Conservation (phyloP, 768 basidiomycete species). For the Boletus subcaerulescens region DNA sequence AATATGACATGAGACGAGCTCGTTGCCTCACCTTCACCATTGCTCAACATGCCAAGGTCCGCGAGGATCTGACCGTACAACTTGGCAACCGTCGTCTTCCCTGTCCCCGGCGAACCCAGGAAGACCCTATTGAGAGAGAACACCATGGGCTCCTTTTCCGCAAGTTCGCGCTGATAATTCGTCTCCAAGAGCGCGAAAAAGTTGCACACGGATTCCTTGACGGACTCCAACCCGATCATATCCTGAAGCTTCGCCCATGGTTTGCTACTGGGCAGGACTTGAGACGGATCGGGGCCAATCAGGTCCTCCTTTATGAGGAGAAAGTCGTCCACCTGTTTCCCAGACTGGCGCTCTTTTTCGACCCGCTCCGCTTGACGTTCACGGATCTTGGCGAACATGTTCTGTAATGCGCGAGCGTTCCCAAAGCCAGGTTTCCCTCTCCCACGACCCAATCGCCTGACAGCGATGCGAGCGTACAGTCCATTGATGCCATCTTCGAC, state of each 20-base stretch:
- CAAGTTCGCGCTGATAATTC: conserved; percentile 61
- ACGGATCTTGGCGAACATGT: conserved; percentile 44
- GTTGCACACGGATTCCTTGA: conserved; percentile 55
- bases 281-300: conserved; percentile 62
- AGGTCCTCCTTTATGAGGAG: conserved; percentile 52
- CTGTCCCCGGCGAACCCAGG: conserved; percentile 67
- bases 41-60: conserved; percentile 63
- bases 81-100: conserved; percentile 70
- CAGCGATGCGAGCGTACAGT: conserved; percentile 52
- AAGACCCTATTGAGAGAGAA: conserved; percentile 65
- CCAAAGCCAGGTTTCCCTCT: conserved; percentile 62
- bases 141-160: conserved; percentile 49
- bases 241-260: conserved; percentile 53
- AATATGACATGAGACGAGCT: neutral
- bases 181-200: conserved; percentile 46
- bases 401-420: conserved; percentile 63
- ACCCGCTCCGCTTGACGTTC: conserved; percentile 56
- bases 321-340: conserved; percentile 48
- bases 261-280: conserved; percentile 41
- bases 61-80: conserved; percentile 63
- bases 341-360: conserved; percentile 38
- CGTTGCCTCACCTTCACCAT: conserved; percentile 57
- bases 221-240: conserved; percentile 53
- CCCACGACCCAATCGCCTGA: conserved; percentile 60
- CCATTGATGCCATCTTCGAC: conserved; percentile 56